Evolutionary conservation across 441 rosid genomes (phyloP).

Genomic region (Lagerstroemia fauriei): DNA sequence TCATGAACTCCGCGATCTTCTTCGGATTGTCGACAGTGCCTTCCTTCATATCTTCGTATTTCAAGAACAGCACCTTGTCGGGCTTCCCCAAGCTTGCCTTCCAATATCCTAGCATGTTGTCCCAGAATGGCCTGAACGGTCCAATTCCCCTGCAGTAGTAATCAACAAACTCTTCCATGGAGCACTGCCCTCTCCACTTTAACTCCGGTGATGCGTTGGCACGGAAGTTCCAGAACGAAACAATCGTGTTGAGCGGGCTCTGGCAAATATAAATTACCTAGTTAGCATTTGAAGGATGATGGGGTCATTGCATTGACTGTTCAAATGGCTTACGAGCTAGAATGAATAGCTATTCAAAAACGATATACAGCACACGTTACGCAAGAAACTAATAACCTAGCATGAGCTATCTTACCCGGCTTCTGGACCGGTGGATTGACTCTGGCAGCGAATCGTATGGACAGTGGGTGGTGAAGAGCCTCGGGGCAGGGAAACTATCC

Average conservation of each 20-base stretch:
- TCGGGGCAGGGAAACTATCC: background rate
- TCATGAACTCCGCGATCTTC: background rate
- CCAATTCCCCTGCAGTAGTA: background rate
- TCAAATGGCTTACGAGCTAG: too few relatives aligned
- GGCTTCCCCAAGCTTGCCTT: slow-evolving; percentile 8
- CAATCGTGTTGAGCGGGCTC: background rate
- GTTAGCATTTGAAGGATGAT: too few relatives aligned
- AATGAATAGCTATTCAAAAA: too few relatives aligned
- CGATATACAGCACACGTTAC: too few relatives aligned
- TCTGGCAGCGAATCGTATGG: background rate
- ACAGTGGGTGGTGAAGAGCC: slow-evolving; percentile 12
- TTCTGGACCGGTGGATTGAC: background rate
- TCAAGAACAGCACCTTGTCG: background rate
- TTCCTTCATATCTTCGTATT: slow-evolving; percentile 3
- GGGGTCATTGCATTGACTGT: too few relatives aligned
- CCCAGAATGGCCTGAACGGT: slow-evolving; percentile 11
- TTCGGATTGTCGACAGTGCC: background rate
- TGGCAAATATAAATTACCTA: background rate
- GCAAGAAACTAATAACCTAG: too few relatives aligned
- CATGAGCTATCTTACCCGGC: background rate
- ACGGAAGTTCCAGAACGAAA: background rate
- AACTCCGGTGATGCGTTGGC: background rate
- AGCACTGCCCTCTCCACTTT: background rate
- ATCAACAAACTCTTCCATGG: background rate
- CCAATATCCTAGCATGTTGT: slow-evolving; percentile 1